Conservation (phyloP, 441 rosid species). For the Populus hybrid region DNA sequence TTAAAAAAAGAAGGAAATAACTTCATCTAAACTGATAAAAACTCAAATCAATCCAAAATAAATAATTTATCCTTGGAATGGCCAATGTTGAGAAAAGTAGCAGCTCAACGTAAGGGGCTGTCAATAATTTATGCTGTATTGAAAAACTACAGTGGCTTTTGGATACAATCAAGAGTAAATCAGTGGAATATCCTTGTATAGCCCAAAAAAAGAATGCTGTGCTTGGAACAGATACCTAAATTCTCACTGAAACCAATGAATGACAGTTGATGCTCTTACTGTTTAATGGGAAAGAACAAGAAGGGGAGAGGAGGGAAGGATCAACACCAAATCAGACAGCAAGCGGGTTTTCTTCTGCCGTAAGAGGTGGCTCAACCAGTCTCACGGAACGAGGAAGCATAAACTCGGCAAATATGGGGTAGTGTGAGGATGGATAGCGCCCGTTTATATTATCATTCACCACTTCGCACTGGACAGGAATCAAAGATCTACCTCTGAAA, state of each 20-base stretch:
- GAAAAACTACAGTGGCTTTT: background rate
- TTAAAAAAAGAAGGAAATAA: too few relatives aligned
- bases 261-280: background rate
- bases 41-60: too few relatives aligned
- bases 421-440: conserved; percentile 87
- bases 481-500: conserved; percentile 86
- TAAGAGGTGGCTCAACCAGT: conserved; percentile 54
- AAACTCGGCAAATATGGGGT: conserved; percentile 86
- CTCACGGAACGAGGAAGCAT: conserved; percentile 91
- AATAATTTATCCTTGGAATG: background rate
- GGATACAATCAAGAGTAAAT: background rate
- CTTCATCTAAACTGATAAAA: too few relatives aligned
- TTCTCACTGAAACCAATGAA: conserved; percentile 6
- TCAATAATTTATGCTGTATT: too few relatives aligned
- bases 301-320: background rate
- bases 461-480: conserved; percentile 71
- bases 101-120: background rate
- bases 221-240: background rate
- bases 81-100: background rate
- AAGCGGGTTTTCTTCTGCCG: conserved; percentile 37
- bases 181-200: background rate
- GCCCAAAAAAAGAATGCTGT: background rate
- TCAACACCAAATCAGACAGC: conserved; percentile 5
- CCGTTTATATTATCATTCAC: conserved; percentile 83
- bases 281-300: background rate